Base-by-base conservation (phyloP, 2,329 filamentous ascomycete species). In the Macrophomina tecta region DNA sequence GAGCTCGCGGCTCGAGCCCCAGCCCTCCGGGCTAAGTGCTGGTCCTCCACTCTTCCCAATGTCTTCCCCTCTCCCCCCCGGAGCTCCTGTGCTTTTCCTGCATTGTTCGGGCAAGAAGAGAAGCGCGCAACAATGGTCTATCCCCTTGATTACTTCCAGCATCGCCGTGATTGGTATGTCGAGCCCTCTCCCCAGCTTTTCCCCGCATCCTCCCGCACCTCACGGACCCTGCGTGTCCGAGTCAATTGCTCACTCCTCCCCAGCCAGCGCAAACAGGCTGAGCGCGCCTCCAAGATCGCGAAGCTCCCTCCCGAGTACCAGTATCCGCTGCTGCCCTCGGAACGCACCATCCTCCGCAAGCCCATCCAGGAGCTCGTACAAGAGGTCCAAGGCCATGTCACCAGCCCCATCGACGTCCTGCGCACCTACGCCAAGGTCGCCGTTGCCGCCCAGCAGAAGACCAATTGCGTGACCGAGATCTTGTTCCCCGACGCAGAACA, bases 381-480 rank as follows among this genome's bases (percentile, higher is more conserved):
- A 69, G 87, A 90, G 80, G 91, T 97, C 3, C 92, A 94, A 38
- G 85, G 87, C n/a, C 86, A 89, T 52, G 80, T 83, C 64, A 82
- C 88, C 58, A 84, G 86, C 12, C 89, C 94, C 0, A 76, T 90
- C 30, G 89, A 93, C 69, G 86, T 97, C 55, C 87, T 97, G n/a
- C 88, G 84, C 68, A 89, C 93, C 11, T 98, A 97, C 76, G 91
- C 91, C 73, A 97, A 96, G 78, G 89, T 94, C 23, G 91, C 94
- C 0, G 77, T 97, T 63, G 90, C 89, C 74, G 94, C 93, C 1
- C 94, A 97, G 42, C 85, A 90, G 69, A 90, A 90, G 79, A 97
- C 93, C 2, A 97, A 97, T 77, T 96, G 92, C 74, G 80, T 96
- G 12, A 97, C 94, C 0, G 94, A 97, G 79, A 83, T 97, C 66